Conservation (phyloP, 139 green algal genomes). For the Chlorella sorokiniana region DNA sequence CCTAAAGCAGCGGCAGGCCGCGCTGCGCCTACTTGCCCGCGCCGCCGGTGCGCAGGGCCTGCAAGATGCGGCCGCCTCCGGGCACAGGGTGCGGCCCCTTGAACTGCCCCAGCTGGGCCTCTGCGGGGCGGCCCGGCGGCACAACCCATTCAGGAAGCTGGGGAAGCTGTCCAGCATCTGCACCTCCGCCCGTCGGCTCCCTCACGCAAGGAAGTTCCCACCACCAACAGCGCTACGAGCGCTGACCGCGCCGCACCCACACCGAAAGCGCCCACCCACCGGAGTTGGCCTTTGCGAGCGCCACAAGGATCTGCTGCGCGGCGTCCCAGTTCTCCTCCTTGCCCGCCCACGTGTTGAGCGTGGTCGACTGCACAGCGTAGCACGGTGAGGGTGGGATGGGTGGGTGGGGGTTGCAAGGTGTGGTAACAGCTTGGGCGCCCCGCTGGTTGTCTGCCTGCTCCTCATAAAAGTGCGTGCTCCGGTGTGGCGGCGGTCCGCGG, state of each 20-base stretch:
- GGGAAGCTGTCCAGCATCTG: background rate
- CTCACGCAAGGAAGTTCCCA: background rate
- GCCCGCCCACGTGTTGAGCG: slow-evolving; percentile 43
- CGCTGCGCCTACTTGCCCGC: slow-evolving; percentile 61
- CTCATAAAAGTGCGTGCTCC: too few relatives aligned
- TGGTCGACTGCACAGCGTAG: slow-evolving; percentile 29
- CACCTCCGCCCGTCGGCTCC: background rate
- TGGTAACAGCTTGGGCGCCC: too few relatives aligned
- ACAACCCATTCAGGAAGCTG: background rate
- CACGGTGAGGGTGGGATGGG: too few relatives aligned
- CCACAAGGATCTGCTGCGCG: slow-evolving; percentile 70
- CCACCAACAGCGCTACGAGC: background rate
- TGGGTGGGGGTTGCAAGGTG: background rate
- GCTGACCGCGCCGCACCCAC: background rate
- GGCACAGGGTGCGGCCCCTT: slow-evolving; percentile 73
- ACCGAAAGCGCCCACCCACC: background rate
- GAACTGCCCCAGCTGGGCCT: slow-evolving; percentile 76
- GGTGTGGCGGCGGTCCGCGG: too few relatives aligned
- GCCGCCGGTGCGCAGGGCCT: slow-evolving; percentile 65
- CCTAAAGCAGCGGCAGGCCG: background rate
- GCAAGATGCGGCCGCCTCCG: slow-evolving; percentile 72
- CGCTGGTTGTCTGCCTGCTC: too few relatives aligned
- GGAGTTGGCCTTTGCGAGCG: slow-evolving; percentile 74
- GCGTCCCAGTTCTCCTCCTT: slow-evolving; percentile 59
- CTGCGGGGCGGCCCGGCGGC: background rate